A percentile compares a stretch with the other conserved stretches of the same genome.
Conservation (phyloP, 2,329 filamentous ascomycete species). For the Orbilia javanica region DNA sequence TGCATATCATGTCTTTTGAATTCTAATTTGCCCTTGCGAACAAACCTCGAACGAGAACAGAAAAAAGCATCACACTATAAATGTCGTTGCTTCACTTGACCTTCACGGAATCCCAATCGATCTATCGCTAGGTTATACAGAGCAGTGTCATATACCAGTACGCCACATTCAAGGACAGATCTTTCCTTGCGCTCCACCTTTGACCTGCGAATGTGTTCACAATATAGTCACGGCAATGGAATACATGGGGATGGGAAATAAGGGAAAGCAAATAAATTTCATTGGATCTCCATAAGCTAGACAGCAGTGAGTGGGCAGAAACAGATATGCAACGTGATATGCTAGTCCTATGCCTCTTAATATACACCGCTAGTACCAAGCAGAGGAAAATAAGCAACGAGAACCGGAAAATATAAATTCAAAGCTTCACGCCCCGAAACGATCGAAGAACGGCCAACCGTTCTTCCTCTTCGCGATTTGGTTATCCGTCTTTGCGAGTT, state of each 20-base stretch:
- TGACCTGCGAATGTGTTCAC: slow-evolving; percentile 48
- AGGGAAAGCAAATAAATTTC: not conserved
- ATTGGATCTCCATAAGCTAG: not conserved
- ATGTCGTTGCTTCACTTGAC: not conserved
- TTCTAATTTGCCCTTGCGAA: not conserved
- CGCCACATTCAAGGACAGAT: slow-evolving; percentile 54
- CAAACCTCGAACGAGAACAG: slow-evolving; percentile 5
- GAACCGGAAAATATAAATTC: not conserved
- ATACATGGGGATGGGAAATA: not conserved
- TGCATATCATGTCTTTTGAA: not conserved
- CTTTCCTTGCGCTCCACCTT: slow-evolving; percentile 58
- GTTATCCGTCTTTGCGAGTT: not conserved
- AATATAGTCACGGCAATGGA: slow-evolving; percentile 22
- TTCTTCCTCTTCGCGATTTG: not conserved
- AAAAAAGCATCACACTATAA: not conserved
- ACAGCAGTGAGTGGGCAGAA: not conserved
- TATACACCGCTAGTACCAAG: not conserved
- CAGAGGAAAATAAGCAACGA: not conserved
- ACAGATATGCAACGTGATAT: not conserved
- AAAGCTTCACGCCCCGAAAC: slow-evolving; percentile 6
- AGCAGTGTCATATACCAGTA: slow-evolving; percentile 44
- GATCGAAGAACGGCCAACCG: not conserved
- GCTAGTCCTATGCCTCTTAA: not conserved
- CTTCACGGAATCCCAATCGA: slow-evolving; percentile 29
- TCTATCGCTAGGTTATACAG: slow-evolving; percentile 58